Evolutionary conservation across 192 early-diverging fungal genomes (phyloP), one percentile per base, ranked within the genome.

Genomic region (Entomortierella lignicola): DNA sequence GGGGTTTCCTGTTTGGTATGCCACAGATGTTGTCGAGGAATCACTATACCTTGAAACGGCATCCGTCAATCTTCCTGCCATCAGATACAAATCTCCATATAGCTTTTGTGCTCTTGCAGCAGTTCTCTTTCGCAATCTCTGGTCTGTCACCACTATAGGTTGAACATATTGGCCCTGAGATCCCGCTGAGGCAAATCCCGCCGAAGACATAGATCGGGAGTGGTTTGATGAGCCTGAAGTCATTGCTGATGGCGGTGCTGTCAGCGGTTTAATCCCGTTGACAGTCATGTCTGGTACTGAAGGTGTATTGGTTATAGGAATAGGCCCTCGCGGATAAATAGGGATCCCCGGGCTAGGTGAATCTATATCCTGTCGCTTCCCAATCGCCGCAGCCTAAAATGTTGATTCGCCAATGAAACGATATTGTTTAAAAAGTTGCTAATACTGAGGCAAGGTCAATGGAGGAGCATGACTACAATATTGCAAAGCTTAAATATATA

Each of bases 71-170:
- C 90, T 69, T 21, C 94, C 94, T 34, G 91, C 87, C 79, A 95
- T 69, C 54, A 95, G 61, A 82, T 89, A 94, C 55, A 94, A 66
- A 79, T 95, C 94, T 8, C 85, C 91, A 11, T 92, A 73, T 20
- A 95, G 66, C 60, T 95, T 95, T 51, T 92, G 85, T n/a, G 87
- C 87, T 63, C 94, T 63, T 0, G 88, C 89, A 23, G 90, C 91
- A 4, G 94, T 90, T 21, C 93, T 72, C 68, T 88, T 89, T 54
- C 88, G 85, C 26, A 81, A 60, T 57, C 80, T 84, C 54, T 71
- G 71, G 20, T 84, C 83, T 20, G 79, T 66, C 8, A 83, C 64
- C 20, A 70, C 72, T 29, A 55, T 65, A 41, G 83, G 51, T 42
- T 77, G 66, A 2, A 71, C 73, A 21, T 79, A 79, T 18, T 69